Evolutionary conservation across 371 early-diverging fungal species (phyloP).

Genomic region (Actinomucor elegans): DNA sequence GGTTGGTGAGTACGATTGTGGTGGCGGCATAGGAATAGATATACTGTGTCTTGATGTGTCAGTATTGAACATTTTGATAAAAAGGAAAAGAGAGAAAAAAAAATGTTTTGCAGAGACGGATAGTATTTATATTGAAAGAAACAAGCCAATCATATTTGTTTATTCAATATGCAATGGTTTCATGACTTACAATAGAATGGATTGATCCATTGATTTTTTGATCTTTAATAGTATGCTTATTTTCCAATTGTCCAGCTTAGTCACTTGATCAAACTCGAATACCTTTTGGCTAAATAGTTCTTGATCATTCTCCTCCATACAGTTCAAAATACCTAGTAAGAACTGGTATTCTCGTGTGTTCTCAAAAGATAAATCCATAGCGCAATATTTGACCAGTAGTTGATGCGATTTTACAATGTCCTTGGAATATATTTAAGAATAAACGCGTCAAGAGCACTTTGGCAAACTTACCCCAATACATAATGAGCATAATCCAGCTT

Average conservation of each 20-base stretch:
- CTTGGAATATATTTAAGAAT: too few species aligned
- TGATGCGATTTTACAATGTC: slow-evolving; percentile 74
- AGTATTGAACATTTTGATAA: neutral
- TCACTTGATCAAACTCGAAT: slow-evolving; percentile 80
- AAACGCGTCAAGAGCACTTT: too few species aligned
- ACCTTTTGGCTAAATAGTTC: slow-evolving; percentile 82
- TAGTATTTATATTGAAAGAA: too few species aligned
- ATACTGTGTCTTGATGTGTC: neutral
- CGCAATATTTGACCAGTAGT: slow-evolving; percentile 77
- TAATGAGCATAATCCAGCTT: slow-evolving; percentile 89
- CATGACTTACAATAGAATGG: neutral
- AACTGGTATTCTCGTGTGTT: slow-evolving; percentile 86
- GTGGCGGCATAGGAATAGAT: slow-evolving; percentile 10
- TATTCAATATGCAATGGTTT: too few species aligned
- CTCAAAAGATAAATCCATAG: slow-evolving; percentile 84
- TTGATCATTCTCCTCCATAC: slow-evolving; percentile 76
- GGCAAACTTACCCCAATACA: slow-evolving; percentile 58
- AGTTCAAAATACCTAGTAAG: slow-evolving; percentile 68
- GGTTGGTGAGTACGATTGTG: neutral
- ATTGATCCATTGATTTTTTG: slow-evolving; percentile 63
- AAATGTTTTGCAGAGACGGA: too few species aligned
- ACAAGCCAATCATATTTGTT: neutral
- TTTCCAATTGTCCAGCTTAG: slow-evolving; percentile 95
- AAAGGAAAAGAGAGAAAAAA: neutral
- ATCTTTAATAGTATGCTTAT: slow-evolving; percentile 84